Evolutionary conservation across 768 basidiomycete genomes (phyloP).

Genomic region (Tephrocybe rancida): DNA sequence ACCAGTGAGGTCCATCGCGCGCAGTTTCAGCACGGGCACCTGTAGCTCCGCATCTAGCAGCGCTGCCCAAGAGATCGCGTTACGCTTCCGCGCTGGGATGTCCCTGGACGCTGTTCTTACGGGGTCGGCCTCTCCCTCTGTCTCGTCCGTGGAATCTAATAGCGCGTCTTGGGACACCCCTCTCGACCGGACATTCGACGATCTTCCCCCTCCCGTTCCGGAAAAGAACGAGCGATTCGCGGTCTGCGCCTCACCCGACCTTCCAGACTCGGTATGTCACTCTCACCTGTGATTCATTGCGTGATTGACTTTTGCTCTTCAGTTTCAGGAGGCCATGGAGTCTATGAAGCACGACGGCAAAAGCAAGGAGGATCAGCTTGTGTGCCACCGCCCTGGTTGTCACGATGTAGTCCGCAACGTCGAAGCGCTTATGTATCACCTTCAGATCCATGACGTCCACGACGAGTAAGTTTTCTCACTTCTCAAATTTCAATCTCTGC

Average conservation of each 20-base stretch:
- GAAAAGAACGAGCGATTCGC: slow-evolving; percentile 23
- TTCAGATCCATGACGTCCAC: slow-evolving; percentile 59
- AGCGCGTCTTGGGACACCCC: slow-evolving; percentile 16
- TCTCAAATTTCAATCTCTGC: neutral
- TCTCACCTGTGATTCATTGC: neutral
- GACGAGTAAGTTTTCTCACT: slow-evolving; percentile 34
- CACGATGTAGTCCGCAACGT: slow-evolving; percentile 40
- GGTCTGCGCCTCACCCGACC: slow-evolving; percentile 15
- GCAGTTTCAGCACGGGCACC: slow-evolving; percentile 25
- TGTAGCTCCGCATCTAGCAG: slow-evolving; percentile 27
- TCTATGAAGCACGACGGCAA: slow-evolving; percentile 28
- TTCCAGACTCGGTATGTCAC: slow-evolving; percentile 42
- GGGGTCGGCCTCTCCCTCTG: slow-evolving; percentile 15
- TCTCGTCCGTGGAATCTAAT: slow-evolving; percentile 9
- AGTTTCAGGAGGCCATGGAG: slow-evolving; percentile 40
- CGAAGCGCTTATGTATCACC: slow-evolving; percentile 50
- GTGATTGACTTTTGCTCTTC: neutral
- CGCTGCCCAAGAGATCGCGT: slow-evolving; percentile 41
- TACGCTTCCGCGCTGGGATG: slow-evolving; percentile 39
- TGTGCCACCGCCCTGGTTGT: slow-evolving; percentile 50
- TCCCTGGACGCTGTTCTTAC: slow-evolving; percentile 19
- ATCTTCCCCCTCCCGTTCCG: slow-evolving; percentile 14
- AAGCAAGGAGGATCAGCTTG: slow-evolving; percentile 32
- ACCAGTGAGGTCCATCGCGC: slow-evolving; percentile 24
- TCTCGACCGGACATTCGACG: slow-evolving; percentile 8